phyloP scores from a whole-genome alignment of 2,329 filamentous ascomycete species.

The Chrysosporium keratinophilum region DNA sequence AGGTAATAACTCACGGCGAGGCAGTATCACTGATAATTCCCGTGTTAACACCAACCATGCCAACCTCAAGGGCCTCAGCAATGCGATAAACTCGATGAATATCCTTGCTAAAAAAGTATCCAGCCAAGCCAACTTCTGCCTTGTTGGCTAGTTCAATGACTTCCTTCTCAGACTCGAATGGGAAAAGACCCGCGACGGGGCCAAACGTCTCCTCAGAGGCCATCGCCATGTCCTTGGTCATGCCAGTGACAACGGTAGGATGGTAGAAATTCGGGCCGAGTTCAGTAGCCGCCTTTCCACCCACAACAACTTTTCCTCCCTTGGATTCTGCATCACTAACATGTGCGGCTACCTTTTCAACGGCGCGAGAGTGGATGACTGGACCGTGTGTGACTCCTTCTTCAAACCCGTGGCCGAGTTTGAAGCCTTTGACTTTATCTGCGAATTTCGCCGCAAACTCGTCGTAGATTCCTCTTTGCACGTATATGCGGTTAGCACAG shows the following conservation, averaged over 20 bases:
- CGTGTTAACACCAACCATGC: slow-evolving; percentile 57
- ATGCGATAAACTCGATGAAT: slow-evolving; percentile 50
- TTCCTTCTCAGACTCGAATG: slow-evolving; percentile 79
- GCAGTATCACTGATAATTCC: slow-evolving; percentile 50
- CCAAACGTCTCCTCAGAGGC: slow-evolving; percentile 90
- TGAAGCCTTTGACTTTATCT: slow-evolving; percentile 42
- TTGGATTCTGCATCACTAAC: slow-evolving; percentile 68
- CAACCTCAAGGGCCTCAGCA: slow-evolving; percentile 46
- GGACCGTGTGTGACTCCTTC: slow-evolving; percentile 40
- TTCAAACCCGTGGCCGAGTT: slow-evolving; percentile 39
- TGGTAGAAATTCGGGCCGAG: slow-evolving; percentile 80
- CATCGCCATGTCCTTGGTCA: slow-evolving; percentile 76
- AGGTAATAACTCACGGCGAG: slow-evolving; percentile 33
- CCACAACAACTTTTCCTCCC: slow-evolving; percentile 63
- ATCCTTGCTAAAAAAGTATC: slow-evolving; percentile 75
- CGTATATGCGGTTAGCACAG: slow-evolving; percentile 53
- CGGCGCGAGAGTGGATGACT: slow-evolving; percentile 65
- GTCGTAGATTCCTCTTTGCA: slow-evolving; percentile 44
- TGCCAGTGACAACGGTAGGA: slow-evolving; percentile 77
- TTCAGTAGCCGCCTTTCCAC: slow-evolving; percentile 62
- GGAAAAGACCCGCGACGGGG: slow-evolving; percentile 80
- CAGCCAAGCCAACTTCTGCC: slow-evolving; percentile 77
- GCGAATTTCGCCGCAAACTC: slow-evolving; percentile 47
- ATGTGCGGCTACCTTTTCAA: slow-evolving; percentile 68
- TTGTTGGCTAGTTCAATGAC: slow-evolving; percentile 74